phyloP scores from a whole-genome alignment of 169 alveolate species.

The Amoebophrya sp. region DNA sequence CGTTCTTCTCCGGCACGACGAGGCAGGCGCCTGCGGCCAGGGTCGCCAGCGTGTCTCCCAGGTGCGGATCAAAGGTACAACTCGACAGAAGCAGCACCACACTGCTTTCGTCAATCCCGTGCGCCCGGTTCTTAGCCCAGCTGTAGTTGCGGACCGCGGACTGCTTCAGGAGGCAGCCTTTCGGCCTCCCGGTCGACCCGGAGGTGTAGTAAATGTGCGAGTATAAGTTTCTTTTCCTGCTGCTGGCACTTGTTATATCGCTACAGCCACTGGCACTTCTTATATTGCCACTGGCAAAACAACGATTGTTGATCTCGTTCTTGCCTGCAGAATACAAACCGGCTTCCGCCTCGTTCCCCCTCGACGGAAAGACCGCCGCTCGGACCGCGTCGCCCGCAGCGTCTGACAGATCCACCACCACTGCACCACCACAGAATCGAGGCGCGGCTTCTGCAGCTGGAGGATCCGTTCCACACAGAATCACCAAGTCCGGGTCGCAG shows the following conservation, averaged over 20 bases:
- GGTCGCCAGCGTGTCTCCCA: neutral
- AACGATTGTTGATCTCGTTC: neutral
- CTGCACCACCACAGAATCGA: neutral
- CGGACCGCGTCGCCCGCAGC: neutral
- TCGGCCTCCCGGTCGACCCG: neutral
- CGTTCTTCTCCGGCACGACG: neutral
- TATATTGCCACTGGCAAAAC: neutral
- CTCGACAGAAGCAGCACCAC: neutral
- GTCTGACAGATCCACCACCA: neutral
- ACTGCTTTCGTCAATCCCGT: neutral
- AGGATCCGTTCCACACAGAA: neutral
- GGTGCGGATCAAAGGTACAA: neutral
- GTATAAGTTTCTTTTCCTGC: neutral
- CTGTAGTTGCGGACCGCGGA: neutral
- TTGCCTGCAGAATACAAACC: too few species aligned
- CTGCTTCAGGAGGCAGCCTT: neutral
- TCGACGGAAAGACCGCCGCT: too few species aligned
- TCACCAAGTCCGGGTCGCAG: neutral
- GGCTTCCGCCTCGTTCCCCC: too few species aligned
- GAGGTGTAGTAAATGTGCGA: neutral
- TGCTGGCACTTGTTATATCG: neutral
- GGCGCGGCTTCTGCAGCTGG: neutral
- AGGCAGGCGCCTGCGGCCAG: neutral
- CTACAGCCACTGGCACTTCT: neutral
- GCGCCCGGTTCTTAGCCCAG: neutral